Percentiles rank a stretch among this genome's conserved stretches.
Evolutionary conservation across 306 rosid species (phyloP).

Genomic region (Alnus glutinosa): DNA sequence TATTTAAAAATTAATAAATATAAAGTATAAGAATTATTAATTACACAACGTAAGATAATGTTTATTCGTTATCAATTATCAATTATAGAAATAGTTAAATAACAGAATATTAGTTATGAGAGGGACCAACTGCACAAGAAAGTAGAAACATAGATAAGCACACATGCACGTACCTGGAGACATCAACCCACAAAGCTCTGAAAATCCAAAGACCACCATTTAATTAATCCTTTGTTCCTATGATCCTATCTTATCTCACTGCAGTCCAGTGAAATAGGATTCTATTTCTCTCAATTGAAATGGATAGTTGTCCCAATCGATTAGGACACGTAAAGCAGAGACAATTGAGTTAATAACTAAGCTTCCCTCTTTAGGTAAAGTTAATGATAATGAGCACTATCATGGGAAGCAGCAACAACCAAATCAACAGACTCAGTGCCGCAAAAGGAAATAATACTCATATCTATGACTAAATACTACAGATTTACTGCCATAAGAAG

Average conservation of each 20-base stretch:
- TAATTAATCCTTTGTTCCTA: too few relatives aligned
- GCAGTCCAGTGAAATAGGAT: too few relatives aligned
- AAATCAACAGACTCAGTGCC: not conserved
- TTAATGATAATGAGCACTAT: not conserved
- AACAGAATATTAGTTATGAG: too few relatives aligned
- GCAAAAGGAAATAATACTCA: not conserved
- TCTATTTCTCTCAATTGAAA: too few relatives aligned
- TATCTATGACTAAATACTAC: not conserved
- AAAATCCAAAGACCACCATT: not conserved
- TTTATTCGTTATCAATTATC: too few relatives aligned
- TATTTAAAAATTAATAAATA: too few relatives aligned
- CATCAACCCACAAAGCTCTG: not conserved
- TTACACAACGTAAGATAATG: too few relatives aligned
- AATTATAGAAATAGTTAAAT: too few relatives aligned
- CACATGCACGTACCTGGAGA: not conserved
- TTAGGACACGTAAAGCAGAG: not conserved
- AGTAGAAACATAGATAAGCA: not conserved
- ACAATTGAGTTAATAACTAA: not conserved
- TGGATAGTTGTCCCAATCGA: not conserved
- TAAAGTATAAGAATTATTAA: too few relatives aligned
- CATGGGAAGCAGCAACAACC: not conserved
- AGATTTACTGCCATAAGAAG: not conserved
- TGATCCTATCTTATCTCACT: too few relatives aligned
- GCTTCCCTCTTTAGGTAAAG: not conserved
- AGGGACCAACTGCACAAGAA: too few relatives aligned